A percentile compares a stretch with the other conserved stretches of the same genome.
Conservation (phyloP, 139 green algal genomes). For the Gonium pectorale region DNA sequence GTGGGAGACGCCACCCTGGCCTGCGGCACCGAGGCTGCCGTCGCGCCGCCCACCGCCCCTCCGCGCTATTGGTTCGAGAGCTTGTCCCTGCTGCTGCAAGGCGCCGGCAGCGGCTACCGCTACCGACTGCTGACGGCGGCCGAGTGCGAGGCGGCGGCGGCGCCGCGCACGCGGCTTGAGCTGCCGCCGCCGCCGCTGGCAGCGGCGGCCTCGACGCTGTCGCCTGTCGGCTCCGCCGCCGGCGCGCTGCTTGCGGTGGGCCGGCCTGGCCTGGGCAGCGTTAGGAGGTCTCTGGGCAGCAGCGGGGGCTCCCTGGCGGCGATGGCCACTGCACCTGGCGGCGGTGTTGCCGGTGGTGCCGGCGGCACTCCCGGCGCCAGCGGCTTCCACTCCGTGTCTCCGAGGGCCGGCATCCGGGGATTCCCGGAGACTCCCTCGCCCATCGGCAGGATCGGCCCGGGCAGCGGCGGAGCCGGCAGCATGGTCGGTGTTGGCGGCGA, state of each 20-base stretch:
- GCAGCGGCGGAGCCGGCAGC: neutral
- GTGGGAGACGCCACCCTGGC: conserved; percentile 9
- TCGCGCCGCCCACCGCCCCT: neutral
- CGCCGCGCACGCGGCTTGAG: conserved; percentile 35
- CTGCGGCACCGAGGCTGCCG: conserved; percentile 5
- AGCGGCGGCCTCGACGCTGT: neutral
- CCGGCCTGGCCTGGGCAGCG: neutral
- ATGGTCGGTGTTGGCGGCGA: too few species aligned
- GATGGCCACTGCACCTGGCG: too few species aligned
- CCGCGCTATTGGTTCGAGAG: conserved; percentile 27
- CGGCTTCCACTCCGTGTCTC: neutral
- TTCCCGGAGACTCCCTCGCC: conserved; percentile 5
- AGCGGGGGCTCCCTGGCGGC: neutral
- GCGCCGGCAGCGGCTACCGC: conserved; percentile 8
- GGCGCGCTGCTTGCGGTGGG: neutral
- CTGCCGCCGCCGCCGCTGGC: neutral
- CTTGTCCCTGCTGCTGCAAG: conserved; percentile 6
- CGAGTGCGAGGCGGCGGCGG: conserved; percentile 22
- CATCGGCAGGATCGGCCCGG: neutral
- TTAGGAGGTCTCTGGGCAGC: neutral
- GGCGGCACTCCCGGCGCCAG: neutral
- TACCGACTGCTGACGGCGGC: conserved; percentile 35
- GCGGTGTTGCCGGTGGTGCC: neutral
- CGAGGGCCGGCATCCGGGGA: neutral
- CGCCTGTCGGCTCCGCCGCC: neutral